phyloP scores from a whole-genome alignment of 768 basidiomycete genomes.

The Mycena maculata region DNA sequence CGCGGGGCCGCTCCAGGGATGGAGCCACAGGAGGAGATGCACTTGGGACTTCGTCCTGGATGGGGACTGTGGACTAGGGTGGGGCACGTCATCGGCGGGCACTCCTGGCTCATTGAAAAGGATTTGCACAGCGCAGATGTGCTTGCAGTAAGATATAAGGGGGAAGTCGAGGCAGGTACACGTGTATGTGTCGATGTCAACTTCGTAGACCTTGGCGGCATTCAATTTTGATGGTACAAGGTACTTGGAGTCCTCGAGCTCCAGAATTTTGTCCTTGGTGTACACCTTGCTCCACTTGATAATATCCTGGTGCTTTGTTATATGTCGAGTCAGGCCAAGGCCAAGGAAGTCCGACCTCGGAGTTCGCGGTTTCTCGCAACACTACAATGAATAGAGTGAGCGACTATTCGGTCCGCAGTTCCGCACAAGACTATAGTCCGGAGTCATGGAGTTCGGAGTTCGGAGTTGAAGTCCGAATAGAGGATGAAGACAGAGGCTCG shows the following conservation, averaged over 20 bases:
- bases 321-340: too few relatives aligned
- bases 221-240: constrained; percentile 13
- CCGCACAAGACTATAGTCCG: too few relatives aligned
- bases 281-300: constrained; percentile 4
- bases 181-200: constrained; percentile 31
- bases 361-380: too few relatives aligned
- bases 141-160: constrained; percentile 36
- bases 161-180: constrained; percentile 28
- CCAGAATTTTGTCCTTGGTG: constrained; percentile 13
- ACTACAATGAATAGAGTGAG: too few relatives aligned
- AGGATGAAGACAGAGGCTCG: too few relatives aligned
- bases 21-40: background rate
- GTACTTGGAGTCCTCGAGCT: constrained; percentile 7
- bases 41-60: background rate
- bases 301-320: too few relatives aligned
- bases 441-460: too few relatives aligned
- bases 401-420: too few relatives aligned
- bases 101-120: constrained; percentile 13
- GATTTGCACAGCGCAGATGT: constrained; percentile 31
- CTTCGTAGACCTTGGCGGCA: background rate
- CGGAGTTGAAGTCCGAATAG: too few relatives aligned
- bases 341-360: too few relatives aligned
- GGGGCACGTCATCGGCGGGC: background rate
- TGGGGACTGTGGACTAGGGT: background rate
- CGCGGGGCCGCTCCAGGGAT: background rate